Base-by-base conservation (phyloP, 352 stramenopile genomes). In the Thraustotheca clavata region DNA sequence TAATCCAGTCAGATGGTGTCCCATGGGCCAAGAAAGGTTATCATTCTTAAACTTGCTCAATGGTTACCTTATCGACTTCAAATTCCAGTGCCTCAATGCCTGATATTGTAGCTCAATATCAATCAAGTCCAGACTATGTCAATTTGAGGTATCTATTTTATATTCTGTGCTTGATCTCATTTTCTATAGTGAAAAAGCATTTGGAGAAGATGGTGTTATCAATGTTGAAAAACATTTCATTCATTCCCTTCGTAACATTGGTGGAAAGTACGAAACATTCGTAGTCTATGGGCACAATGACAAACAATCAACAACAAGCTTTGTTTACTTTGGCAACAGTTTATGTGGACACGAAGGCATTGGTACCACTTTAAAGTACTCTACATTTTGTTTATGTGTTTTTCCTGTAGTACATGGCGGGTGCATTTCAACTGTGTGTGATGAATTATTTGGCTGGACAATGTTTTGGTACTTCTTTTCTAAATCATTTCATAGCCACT, bases 381-480 rank as follows among this genome's bases (percentile, higher is more conserved):
- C 24, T 0, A 18, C 11, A 52, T 52, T 20, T n/a, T 29, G 18
- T 29, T 11, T n/a, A 43, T 43, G 38, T 43, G 16, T 43, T 16
- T 43, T 43, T n/a, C 27, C 16, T 63, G 3, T 50, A 65, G 57
- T 65, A 2, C 57, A 65, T 55, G 57, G 57, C 5, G 57, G 57
- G 11, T 65, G 57, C 57, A 65, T 65, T 27, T 65, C 57, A 26
- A 65, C 57, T 5, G 35, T 65, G 31, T 65, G 46, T 27, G 57
- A 65, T 32, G 57, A 65, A 22, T 22, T 65, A 26, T 65, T 65
- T 65, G 57, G 57, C 4, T 65, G 57, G 57, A 65, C 57, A 14
- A 35, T 43, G 38, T 65, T 57, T 26, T 65, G 57, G 57, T 59
- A 59, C 52, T 18, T n/a, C n/a, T n/a, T 34, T 14, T 3, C 26